phyloP scores from a whole-genome alignment of 2,329 filamentous ascomycete species.

The Aspergillus bombycis region DNA sequence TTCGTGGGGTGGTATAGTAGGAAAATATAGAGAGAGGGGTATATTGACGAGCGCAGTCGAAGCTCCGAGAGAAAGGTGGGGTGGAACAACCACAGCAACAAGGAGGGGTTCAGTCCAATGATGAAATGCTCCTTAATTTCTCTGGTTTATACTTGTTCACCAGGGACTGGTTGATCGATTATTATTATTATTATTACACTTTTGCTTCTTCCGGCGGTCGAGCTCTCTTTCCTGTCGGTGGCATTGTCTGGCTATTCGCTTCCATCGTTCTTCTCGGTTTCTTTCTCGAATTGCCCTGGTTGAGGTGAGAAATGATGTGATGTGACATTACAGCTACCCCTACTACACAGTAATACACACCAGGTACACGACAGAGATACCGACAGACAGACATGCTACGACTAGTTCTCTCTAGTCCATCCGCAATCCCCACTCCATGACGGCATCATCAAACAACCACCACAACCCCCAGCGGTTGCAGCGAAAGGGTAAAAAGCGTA shows the following conservation, averaged over 20 bases:
- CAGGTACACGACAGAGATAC: no score
- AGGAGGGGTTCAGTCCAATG: slow-evolving; percentile 9
- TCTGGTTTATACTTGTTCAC: neutral
- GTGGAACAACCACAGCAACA: slow-evolving; percentile 5
- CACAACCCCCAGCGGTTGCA: neutral
- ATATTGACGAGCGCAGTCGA: neutral
- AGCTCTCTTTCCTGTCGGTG: neutral
- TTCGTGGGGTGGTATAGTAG: neutral
- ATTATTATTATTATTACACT: neutral
- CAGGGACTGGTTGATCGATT: neutral
- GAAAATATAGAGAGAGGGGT: slow-evolving; percentile 6
- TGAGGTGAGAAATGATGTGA: neutral
- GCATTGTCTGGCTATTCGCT: neutral
- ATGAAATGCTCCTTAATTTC: neutral
- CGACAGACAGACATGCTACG: neutral
- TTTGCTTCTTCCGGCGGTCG: neutral
- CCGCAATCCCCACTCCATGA: slow-evolving; percentile 6
- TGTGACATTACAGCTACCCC: neutral
- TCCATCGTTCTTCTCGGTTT: neutral
- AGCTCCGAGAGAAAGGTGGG: slow-evolving; percentile 12
- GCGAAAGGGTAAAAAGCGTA: neutral
- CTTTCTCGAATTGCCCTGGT: neutral
- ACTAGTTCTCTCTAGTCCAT: neutral
- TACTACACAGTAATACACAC: no score
- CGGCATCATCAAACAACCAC: neutral